Base-by-base conservation (phyloP, 1,284 basidiomycete species). In the Phellinidium pouzarii region DNA sequence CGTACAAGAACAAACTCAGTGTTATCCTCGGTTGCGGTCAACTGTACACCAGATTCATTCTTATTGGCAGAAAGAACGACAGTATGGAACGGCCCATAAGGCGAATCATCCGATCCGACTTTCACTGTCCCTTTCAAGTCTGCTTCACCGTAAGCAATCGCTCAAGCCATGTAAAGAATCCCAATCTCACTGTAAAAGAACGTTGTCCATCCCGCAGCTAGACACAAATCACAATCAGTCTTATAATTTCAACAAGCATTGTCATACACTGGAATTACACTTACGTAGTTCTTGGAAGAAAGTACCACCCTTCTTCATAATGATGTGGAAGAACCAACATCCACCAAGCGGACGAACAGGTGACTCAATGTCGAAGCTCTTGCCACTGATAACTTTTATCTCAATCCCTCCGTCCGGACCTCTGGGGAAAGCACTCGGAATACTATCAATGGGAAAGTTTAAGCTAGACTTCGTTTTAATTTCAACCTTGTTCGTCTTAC, bases 311-410 rank as follows among this genome's bases (percentile, higher is more conserved):
- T 76, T 76, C 50, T 76, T 72, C 65, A 95, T 84, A 54, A 73
- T 80, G 55, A 89, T 71, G 65, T 96, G 92, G 71, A 95, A 84
- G 68, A 85, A 97, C 87, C 91, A 94, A 68, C 93, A 94, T 1
- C 92, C 93, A 12, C 93, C 94, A 3, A 94, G 79, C 0, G 91
- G 88, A 49, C 87, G 75, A 25, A 98, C 93, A 17, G 92, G 92
- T 1, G 91, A 94, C 64, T 87, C 82, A 8, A 87, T 77, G 7
- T 90, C 92, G 60, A 93, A 80, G 56, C 88, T 90, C 65, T 85
- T 84, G 11, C 95, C 95, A 55, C 88, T 91, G 59, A 98, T 89
- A 38, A 98, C 86, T 60, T 84, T 91, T 63, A 97, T 75, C 57
- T 77, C 78, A 27, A 87, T 76, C 11, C 78, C 72, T 3, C 90